A percentile compares a stretch with the other conserved stretches of the same genome.
phyloP scores from a whole-genome alignment of 1,284 basidiomycete species.

The Trametes versicolor region DNA sequence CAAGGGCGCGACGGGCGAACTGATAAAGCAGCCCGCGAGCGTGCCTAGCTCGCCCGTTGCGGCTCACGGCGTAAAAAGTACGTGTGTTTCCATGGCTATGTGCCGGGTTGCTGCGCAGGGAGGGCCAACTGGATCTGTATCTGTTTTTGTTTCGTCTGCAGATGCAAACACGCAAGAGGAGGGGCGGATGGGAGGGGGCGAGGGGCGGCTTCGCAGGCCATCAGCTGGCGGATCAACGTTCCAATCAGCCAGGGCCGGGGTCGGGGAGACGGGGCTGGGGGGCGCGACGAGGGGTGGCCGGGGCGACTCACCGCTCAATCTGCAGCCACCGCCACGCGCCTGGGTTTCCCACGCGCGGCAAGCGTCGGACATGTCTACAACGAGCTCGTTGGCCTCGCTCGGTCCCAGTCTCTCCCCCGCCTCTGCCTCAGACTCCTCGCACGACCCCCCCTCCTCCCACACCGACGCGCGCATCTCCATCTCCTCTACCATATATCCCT shows the following conservation, averaged over 20 bases:
- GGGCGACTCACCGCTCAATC: not conserved
- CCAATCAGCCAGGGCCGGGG: constrained; percentile 16
- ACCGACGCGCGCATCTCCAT: constrained; percentile 54
- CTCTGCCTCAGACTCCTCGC: constrained; percentile 43
- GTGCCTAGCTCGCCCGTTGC: constrained; percentile 36
- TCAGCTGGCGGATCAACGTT: constrained; percentile 14
- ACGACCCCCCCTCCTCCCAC: constrained; percentile 49
- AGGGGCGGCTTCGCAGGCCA: constrained; percentile 15
- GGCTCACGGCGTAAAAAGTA: constrained; percentile 21
- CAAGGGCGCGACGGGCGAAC: constrained; percentile 22
- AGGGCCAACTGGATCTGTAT: not conserved
- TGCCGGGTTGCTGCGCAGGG: constrained; percentile 10
- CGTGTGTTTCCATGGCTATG: constrained; percentile 29
- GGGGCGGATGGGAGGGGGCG: not conserved
- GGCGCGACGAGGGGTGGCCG: not conserved
- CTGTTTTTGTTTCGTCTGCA: not conserved
- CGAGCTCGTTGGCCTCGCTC: constrained; percentile 20
- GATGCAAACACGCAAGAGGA: not conserved
- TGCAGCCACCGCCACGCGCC: constrained; percentile 31
- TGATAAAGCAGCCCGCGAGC: constrained; percentile 30
- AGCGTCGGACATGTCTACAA: constrained; percentile 34
- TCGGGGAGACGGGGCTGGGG: constrained; percentile 6
- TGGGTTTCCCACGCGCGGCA: constrained; percentile 42
- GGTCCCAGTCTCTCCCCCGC: constrained; percentile 20
- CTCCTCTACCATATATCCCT: constrained; percentile 54